Evolutionary conservation across 2,329 filamentous ascomycete genomes (phyloP), one percentile per base, ranked within the genome.

Genomic region (Xylariaceae sp.): DNA sequence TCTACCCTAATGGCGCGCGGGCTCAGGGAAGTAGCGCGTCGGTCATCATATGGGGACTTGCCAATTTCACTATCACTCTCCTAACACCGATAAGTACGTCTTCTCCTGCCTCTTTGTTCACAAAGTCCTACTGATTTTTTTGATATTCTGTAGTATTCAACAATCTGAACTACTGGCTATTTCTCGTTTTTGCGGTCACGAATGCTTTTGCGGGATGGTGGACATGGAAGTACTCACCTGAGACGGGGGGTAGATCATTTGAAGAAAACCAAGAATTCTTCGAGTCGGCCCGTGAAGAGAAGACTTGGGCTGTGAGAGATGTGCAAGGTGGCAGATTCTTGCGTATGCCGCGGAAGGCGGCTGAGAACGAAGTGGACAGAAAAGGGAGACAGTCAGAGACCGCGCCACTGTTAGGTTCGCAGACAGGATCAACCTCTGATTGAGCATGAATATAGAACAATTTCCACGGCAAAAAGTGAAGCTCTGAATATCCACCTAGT

Each of bases 221-320:
- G 73, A 81, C 77, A 0, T 80, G 69, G 54, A 48, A 56, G 20
- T 71, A 67, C 48, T 64, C 62, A 22, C 79, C 78, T 0, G 79
- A 82, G 59, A 78, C 70, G 12, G 79, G 79, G 0, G 76, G 77
- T 0, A 58, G 80, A 21, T 75, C 71, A 39, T 82, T 82, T 49
- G 77, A 81, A 49, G 78, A 80, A 54, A 82, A 82, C 50, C 75
- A 79, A 57, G 65, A 72, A 42, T 82, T 80, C 62, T 82, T 82
- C 55, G 65, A 69, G 41, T 70, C 73, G 47, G 78, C 79, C 3
- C 65, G 63, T 36, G 67, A 78, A 37, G 67, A 69, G 2, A 68
- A 69, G 4, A 74, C 65, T 3, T 83, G 79, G 79, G 62, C 67
- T 22, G 79, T 83, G 2, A 58, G 55, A 20, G 75, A 71, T 48